A percentile compares a stretch with the other conserved stretches of the same genome.
These are phyloP conservation scores for Coniochaeta hoffmannii DNA, from an alignment of 2,329 filamentous ascomycete species.

Conservation along the genomic window DNA sequence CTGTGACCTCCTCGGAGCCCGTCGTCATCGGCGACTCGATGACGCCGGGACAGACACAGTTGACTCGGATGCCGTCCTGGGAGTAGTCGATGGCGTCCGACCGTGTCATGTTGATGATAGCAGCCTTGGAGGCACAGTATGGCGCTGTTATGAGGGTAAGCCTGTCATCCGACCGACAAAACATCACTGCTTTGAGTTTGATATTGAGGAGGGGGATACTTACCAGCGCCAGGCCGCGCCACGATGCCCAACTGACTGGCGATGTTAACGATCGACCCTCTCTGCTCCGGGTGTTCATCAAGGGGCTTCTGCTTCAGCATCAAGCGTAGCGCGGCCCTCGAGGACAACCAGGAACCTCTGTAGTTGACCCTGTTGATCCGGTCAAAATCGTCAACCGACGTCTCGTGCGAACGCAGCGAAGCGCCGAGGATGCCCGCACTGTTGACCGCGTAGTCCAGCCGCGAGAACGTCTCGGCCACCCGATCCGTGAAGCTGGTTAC, in stretches of 20 bases:
- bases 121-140: slow-evolving; percentile 52
- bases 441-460: slow-evolving; percentile 49
- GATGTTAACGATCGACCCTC: slow-evolving; percentile 43
- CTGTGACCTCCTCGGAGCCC: slow-evolving; percentile 27
- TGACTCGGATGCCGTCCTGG: slow-evolving; percentile 27
- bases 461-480: slow-evolving; percentile 26
- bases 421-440: slow-evolving; percentile 45
- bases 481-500: slow-evolving; percentile 28
- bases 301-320: slow-evolving; percentile 39
- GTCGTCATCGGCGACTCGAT: slow-evolving; percentile 40
- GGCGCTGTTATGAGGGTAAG: slow-evolving; percentile 29
- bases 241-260: slow-evolving; percentile 46
- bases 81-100: slow-evolving; percentile 51
- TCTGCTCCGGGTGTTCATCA: slow-evolving; percentile 29
- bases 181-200: neutral
- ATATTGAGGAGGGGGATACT: slow-evolving; percentile 12
- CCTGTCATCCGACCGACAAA: too few species aligned
- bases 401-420: slow-evolving; percentile 35
- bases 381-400: slow-evolving; percentile 40
- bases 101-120: slow-evolving; percentile 49
- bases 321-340: slow-evolving; percentile 31
- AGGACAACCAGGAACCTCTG: slow-evolving; percentile 39
- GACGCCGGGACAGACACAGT: slow-evolving; percentile 32
- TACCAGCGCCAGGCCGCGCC: slow-evolving; percentile 34
- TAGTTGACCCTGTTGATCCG: slow-evolving; percentile 48